phyloP scores from a whole-genome alignment of 257 asterid genomes.

The Fraxinus excelsior region DNA sequence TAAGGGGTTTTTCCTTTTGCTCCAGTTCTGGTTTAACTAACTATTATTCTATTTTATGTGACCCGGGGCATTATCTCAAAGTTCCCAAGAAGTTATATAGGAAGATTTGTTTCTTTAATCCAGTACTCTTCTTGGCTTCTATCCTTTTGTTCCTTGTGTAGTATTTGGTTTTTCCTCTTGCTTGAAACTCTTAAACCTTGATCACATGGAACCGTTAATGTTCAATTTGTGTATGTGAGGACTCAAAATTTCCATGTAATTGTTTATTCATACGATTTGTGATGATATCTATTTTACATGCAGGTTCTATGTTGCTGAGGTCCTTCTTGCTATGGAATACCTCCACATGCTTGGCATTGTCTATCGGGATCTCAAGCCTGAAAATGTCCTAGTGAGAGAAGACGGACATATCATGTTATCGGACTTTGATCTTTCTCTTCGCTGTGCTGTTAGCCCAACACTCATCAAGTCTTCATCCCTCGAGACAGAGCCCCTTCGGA shows the following conservation, averaged over 20 bases:
- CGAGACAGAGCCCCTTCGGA: conserved; percentile 38
- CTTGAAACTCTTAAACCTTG: background rate
- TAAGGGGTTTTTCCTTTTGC: background rate
- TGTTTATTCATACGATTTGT: background rate
- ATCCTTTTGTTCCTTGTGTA: background rate
- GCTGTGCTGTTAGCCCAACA: conserved; percentile 72
- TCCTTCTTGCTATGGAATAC: conserved; percentile 66
- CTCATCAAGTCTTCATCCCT: conserved; percentile 55
- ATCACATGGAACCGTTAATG: background rate
- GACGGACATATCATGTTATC: conserved; percentile 74
- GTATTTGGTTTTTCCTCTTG: background rate
- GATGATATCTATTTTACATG: conserved; percentile 12
- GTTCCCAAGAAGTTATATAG: background rate
- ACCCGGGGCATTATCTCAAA: background rate
- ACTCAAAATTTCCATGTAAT: background rate
- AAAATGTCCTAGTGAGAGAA: conserved; percentile 67
- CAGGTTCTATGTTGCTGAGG: conserved; percentile 75
- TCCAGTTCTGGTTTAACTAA: background rate
- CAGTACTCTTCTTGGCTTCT: background rate
- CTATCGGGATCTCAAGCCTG: conserved; percentile 72
- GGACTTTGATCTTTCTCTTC: conserved; percentile 69
- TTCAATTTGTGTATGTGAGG: background rate
- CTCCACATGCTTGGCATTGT: conserved; percentile 79
- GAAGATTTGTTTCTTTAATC: background rate
- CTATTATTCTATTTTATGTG: background rate